A percentile compares a stretch with the other conserved stretches of the same genome.
phyloP scores from a whole-genome alignment of 2,329 filamentous ascomycete species.

The Aspergillus pseudoviridinutans region DNA sequence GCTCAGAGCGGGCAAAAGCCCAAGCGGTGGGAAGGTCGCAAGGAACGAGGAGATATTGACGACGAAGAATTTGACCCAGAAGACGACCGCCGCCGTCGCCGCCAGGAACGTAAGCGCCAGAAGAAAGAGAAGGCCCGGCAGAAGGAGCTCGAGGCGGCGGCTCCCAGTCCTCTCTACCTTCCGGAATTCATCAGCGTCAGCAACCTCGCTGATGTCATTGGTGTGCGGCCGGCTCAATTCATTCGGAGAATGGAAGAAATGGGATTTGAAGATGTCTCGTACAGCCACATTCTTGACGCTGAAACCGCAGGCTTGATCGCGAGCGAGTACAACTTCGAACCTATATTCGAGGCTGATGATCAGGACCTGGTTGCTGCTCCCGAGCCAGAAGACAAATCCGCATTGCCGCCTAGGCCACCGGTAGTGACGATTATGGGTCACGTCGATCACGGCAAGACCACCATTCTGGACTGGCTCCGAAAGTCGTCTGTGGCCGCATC shows the following conservation, averaged over 20 bases:
- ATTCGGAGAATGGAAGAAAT: slow-evolving; percentile 72
- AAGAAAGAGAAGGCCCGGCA: slow-evolving; percentile 44
- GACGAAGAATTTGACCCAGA: slow-evolving; percentile 36
- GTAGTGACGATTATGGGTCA: slow-evolving; percentile 99
- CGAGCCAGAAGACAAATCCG: slow-evolving; percentile 61
- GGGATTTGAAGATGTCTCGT: slow-evolving; percentile 80
- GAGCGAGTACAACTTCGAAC: slow-evolving; percentile 88
- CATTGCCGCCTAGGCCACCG: slow-evolving; percentile 72
- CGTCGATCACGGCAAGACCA: slow-evolving; percentile 98
- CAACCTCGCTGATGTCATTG: slow-evolving; percentile 72
- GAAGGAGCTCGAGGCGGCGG: slow-evolving; percentile 34
- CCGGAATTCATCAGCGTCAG: slow-evolving; percentile 91
- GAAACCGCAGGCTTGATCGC: slow-evolving; percentile 89
- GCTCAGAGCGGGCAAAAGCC: slow-evolving; percentile 14
- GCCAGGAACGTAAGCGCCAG: slow-evolving; percentile 28
- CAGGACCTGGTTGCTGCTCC: slow-evolving; percentile 72
- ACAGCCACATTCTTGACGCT: slow-evolving; percentile 81
- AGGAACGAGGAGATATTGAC: slow-evolving; percentile 20
- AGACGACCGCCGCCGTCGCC: slow-evolving; percentile 31
- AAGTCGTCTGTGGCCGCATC: slow-evolving; percentile 87
- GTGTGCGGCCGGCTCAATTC: slow-evolving; percentile 67
- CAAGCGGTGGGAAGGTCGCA: slow-evolving; percentile 23
- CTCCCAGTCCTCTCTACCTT: slow-evolving; percentile 64
- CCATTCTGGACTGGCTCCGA: slow-evolving; percentile 85
- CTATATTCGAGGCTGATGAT: slow-evolving; percentile 62